These are phyloP conservation scores for Vanderwaltozyma verrucispora DNA, from an alignment of 805 yeast species.

Conservation along the genomic window DNA sequence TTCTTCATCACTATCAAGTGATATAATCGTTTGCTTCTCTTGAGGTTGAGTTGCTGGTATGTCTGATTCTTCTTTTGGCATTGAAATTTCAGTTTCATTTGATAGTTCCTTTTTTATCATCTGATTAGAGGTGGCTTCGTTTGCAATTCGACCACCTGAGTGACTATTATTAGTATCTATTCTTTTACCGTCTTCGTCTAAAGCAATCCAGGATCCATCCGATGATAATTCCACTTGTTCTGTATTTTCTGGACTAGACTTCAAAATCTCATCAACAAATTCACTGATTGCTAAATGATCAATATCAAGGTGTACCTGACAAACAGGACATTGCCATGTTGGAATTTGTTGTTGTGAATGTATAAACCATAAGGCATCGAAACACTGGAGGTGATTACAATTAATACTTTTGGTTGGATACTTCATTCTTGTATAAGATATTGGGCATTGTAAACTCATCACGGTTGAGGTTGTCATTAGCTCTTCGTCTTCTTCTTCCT, in stretches of 20 bases:
- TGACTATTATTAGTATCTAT: neutral
- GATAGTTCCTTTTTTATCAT: neutral
- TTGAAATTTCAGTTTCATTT: neutral
- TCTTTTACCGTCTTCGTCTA: slow-evolving; percentile 19
- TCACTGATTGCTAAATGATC: slow-evolving; percentile 65
- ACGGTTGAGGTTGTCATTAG: slow-evolving; percentile 55
- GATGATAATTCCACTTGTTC: slow-evolving; percentile 57
- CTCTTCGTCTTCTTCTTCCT: slow-evolving; percentile 57
- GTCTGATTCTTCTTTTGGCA: neutral
- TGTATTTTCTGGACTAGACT: slow-evolving; percentile 40
- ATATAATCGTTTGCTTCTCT: slow-evolving; percentile 27
- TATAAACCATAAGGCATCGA: slow-evolving; percentile 68
- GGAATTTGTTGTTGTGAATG: slow-evolving; percentile 71
- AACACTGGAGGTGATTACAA: slow-evolving; percentile 81
- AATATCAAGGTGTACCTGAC: slow-evolving; percentile 43
- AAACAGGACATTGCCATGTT: slow-evolving; percentile 83
- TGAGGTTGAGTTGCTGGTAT: neutral
- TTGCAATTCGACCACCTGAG: neutral
- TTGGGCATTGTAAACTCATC: slow-evolving; percentile 67
- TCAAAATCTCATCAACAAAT: slow-evolving; percentile 53
- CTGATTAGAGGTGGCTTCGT: neutral
- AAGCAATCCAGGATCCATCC: slow-evolving; percentile 64
- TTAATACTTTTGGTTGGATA: slow-evolving; percentile 59
- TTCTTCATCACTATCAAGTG: slow-evolving; percentile 42
- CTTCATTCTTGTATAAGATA: slow-evolving; percentile 58